These are phyloP conservation scores for Phytophthora kernoviae DNA, from an alignment of 352 stramenopile species.

Conservation along the genomic window DNA sequence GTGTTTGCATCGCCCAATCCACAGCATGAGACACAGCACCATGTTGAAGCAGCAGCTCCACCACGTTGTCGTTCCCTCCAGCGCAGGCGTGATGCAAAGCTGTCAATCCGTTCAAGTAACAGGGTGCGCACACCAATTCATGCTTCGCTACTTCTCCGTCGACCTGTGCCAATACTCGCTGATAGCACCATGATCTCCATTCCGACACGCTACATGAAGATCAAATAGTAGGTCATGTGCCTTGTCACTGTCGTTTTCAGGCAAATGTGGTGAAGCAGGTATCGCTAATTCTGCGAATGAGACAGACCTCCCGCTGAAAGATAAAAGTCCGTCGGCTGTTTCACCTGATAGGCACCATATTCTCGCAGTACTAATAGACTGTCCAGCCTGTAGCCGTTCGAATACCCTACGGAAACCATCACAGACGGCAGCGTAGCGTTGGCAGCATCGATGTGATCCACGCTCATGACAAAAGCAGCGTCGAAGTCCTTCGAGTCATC, in stretches of 20 bases:
- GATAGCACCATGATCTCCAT: slow-evolving; percentile 49
- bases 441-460: slow-evolving; percentile 66
- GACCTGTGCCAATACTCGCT: slow-evolving; percentile 34
- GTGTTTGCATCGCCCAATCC: slow-evolving; percentile 55
- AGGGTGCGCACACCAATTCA: slow-evolving; percentile 11
- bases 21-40: slow-evolving; percentile 35
- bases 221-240: neutral
- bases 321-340: slow-evolving; percentile 38
- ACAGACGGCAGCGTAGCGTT: slow-evolving; percentile 71
- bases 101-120: slow-evolving; percentile 24
- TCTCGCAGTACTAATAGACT: slow-evolving; percentile 25
- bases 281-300: slow-evolving; percentile 27
- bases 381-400: slow-evolving; percentile 31
- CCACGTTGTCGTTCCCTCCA: slow-evolving; percentile 46
- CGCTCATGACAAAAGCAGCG: slow-evolving; percentile 76
- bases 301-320: slow-evolving; percentile 19
- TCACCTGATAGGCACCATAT: slow-evolving; percentile 63
- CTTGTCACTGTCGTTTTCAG: neutral
- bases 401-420: slow-evolving; percentile 67
- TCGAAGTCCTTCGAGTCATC: slow-evolving; percentile 53
- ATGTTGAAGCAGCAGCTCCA: slow-evolving; percentile 48
- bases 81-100: slow-evolving; percentile 62
- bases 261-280: slow-evolving; percentile 1
- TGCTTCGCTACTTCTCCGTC: slow-evolving; percentile 7
- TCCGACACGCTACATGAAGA: slow-evolving; percentile 41